phyloP scores from a whole-genome alignment of 441 rosid species.

The Gossypium schwendimanii region DNA sequence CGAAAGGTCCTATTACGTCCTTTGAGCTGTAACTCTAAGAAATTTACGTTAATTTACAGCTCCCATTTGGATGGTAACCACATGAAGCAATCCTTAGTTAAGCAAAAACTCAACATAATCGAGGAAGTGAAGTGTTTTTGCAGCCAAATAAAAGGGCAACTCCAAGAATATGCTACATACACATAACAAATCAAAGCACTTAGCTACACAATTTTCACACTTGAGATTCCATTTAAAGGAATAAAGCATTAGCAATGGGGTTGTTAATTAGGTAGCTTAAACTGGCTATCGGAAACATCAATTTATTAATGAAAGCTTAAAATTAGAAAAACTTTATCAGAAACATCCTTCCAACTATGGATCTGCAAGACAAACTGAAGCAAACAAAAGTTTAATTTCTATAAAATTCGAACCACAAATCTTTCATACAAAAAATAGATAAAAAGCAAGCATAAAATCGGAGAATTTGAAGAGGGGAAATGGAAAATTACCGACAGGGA shows the following conservation, averaged over 20 bases:
- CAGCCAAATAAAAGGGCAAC: not conserved
- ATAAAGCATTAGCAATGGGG: not conserved
- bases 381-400: not conserved
- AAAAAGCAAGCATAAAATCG: not conserved
- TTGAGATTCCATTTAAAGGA: not conserved
- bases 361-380: constrained; percentile 7
- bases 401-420: not conserved
- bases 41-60: not conserved
- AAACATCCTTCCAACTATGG: not conserved
- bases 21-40: not conserved
- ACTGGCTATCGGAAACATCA: not conserved
- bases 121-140: not conserved
- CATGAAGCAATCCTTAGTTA: not conserved
- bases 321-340: not conserved
- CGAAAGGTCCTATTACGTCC: not conserved
- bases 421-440: not conserved
- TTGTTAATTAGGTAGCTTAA: not conserved
- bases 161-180: not conserved
- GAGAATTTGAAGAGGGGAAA: not conserved
- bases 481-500: constrained; percentile 60
- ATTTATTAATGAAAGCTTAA: not conserved
- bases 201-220: not conserved
- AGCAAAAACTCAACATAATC: not conserved
- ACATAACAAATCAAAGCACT: constrained; percentile 1
- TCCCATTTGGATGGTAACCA: not conserved